Percentiles rank a stretch among this genome's conserved stretches.
These are phyloP conservation scores for Phyllostachys edulis DNA, from an alignment of 176 grass and related monocot species.

Conservation along the genomic window DNA sequence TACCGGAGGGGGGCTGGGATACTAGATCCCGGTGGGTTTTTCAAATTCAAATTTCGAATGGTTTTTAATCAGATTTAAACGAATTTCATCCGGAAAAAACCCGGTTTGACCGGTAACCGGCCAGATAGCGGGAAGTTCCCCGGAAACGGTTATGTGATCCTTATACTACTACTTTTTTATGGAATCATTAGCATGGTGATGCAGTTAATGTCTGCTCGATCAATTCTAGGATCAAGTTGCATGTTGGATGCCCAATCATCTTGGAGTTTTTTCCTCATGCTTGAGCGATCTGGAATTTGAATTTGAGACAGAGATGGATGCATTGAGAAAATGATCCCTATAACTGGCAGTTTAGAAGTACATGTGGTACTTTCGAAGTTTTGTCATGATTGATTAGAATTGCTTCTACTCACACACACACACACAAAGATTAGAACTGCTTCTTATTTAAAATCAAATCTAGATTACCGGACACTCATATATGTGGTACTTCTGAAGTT, in stretches of 20 bases:
- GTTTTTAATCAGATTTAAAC: too few relatives aligned
- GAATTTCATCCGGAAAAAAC: too few relatives aligned
- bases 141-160: too few relatives aligned
- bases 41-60: too few relatives aligned
- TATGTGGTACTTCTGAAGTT: constrained; percentile 4
- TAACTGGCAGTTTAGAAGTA: background rate
- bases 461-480: background rate
- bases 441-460: background rate
- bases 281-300: background rate
- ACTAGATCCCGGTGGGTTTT: too few relatives aligned
- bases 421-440: background rate
- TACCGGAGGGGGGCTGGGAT: too few relatives aligned
- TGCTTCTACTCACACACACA: background rate
- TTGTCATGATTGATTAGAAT: background rate
- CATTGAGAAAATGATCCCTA: background rate
- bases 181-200: constrained; percentile 28
- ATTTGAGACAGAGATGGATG: constrained; percentile 11
- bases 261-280: background rate
- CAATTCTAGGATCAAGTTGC: constrained; percentile 4
- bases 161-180: constrained; percentile 30
- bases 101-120: too few relatives aligned
- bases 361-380: background rate
- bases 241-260: background rate
- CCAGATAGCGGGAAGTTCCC: too few relatives aligned
- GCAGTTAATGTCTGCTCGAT: constrained; percentile 17